A percentile compares a stretch with the other conserved stretches of the same genome.
Evolutionary conservation across 768 basidiomycete species (phyloP).

Genomic region (Xerocomellus dryophilus): DNA sequence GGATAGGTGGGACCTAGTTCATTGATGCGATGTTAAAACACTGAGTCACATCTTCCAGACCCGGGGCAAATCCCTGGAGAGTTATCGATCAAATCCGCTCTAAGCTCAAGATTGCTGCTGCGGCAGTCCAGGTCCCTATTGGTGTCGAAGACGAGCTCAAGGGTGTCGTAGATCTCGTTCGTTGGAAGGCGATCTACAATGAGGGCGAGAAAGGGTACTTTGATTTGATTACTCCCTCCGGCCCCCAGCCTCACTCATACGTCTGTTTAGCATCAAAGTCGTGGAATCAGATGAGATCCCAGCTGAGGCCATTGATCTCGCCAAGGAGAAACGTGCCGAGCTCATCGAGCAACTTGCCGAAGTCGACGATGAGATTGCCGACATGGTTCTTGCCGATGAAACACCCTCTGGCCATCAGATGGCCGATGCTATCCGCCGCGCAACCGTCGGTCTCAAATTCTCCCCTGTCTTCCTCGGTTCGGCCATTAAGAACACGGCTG

Average conservation of each 20-base stretch:
- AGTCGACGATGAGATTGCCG: conserved; percentile 93
- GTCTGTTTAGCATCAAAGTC: conserved; percentile 58
- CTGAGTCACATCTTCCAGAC: conserved; percentile 42
- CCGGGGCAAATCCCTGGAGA: conserved; percentile 96
- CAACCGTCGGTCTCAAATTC: conserved; percentile 86
- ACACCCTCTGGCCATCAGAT: conserved; percentile 71
- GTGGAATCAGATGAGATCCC: conserved; percentile 89
- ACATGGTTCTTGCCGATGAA: conserved; percentile 84
- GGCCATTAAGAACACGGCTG: conserved; percentile 94
- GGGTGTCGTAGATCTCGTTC: conserved; percentile 91
- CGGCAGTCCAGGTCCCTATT: conserved; percentile 95
- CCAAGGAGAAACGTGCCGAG: conserved; percentile 80
- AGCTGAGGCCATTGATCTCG: conserved; percentile 64
- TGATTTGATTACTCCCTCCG: background rate
- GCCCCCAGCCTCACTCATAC: background rate
- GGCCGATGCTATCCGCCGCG: conserved; percentile 80
- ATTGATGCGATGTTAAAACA: background rate
- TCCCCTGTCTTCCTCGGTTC: conserved; percentile 97
- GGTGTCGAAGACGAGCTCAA: conserved; percentile 82
- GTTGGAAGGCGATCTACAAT: conserved; percentile 94
- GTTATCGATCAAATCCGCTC: conserved; percentile 88
- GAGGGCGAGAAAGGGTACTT: conserved; percentile 90
- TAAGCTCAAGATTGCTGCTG: conserved; percentile 89
- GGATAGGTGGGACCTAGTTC: conserved; percentile 62
- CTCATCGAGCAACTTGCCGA: conserved; percentile 95